Evolutionary conservation across 768 basidiomycete genomes (phyloP).

Genomic region (Trametes cingulata): DNA sequence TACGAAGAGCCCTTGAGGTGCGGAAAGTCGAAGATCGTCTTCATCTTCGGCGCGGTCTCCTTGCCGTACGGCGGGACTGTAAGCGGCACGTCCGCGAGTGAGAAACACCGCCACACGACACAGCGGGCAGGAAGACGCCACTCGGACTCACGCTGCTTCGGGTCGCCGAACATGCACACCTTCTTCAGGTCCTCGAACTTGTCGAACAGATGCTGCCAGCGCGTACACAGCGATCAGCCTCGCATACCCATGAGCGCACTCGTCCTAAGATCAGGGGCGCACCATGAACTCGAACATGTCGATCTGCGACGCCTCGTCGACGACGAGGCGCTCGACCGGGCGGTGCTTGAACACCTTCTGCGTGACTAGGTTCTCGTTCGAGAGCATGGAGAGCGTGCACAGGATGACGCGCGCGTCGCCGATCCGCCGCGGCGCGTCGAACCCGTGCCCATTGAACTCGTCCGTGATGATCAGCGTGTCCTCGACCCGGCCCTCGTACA

Average conservation of each 20-base stretch:
- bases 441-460: slow-evolving; percentile 21
- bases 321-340: slow-evolving; percentile 41
- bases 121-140: neutral
- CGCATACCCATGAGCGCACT: too few relatives aligned
- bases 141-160: neutral
- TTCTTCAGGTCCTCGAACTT: slow-evolving; percentile 35
- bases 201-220: slow-evolving; percentile 31
- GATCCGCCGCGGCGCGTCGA: slow-evolving; percentile 29
- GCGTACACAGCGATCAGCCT: too few relatives aligned
- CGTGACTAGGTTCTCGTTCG: slow-evolving; percentile 23
- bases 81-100: neutral
- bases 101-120: neutral
- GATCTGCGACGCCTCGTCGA: slow-evolving; percentile 53
- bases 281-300: slow-evolving; percentile 30
- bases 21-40: slow-evolving; percentile 37
- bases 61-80: slow-evolving; percentile 38
- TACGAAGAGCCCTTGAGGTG: slow-evolving; percentile 28
- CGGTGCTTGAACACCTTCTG: slow-evolving; percentile 26
- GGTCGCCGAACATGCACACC: slow-evolving; percentile 27
- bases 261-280: neutral
- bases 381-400: slow-evolving; percentile 51
- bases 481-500: slow-evolving; percentile 39
- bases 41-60: slow-evolving; percentile 30
- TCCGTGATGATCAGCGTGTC: slow-evolving; percentile 41
- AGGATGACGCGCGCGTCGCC: slow-evolving; percentile 39